These are phyloP conservation scores for Botrytis pseudocinerea DNA, from an alignment of 2,329 filamentous ascomycete genomes.

Conservation along the genomic window DNA sequence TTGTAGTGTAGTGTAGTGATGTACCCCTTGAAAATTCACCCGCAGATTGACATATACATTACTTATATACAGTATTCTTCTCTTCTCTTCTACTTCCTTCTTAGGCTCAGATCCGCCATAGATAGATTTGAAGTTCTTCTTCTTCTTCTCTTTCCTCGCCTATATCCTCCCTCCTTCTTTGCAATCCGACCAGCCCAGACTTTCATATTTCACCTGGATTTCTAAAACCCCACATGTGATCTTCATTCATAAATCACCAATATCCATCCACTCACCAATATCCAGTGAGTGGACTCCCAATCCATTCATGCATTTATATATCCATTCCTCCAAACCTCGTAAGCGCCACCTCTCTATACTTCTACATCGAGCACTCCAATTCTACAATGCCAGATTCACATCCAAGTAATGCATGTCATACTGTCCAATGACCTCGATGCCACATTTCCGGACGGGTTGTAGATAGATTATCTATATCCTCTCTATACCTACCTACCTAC, in stretches of 20 bases:
- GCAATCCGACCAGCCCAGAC: not conserved
- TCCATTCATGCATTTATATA: not conserved
- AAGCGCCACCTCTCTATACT: no score
- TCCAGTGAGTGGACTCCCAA: no score
- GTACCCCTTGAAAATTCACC: not conserved
- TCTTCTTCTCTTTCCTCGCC: not conserved
- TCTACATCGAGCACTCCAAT: no score
- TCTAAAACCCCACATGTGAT: not conserved
- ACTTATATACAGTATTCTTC: not conserved
- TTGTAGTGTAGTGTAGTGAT: no score
- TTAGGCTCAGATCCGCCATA: not conserved
- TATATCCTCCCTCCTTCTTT: not conserved
- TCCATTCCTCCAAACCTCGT: no score
- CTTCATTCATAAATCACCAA: not conserved
- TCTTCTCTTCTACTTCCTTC: not conserved
- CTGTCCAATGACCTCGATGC: no score
- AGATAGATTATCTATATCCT: no score
- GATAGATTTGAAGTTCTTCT: not conserved
- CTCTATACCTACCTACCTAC: no score
- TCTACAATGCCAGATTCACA: no score
- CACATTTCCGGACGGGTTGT: no score
- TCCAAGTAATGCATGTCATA: no score
- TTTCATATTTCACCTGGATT: not conserved
- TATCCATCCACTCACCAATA: not conserved
- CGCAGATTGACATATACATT: not conserved